Base-by-base conservation (phyloP, 148 eudicot species). In the Amaranthus hypochondriacus region DNA sequence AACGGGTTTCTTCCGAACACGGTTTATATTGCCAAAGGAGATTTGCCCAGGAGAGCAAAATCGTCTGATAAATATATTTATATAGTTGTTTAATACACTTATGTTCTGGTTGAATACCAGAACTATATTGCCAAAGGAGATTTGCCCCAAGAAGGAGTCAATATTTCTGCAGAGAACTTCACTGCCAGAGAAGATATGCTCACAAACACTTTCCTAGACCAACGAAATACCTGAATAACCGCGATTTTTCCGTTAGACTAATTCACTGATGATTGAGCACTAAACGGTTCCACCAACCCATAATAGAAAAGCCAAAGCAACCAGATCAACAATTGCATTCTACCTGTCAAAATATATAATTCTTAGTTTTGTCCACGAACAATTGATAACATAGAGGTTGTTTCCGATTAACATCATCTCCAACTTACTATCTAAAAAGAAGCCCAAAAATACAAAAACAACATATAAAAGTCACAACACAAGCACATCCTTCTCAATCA, bases 11-110 rank as follows among this genome's bases (percentile, higher is more conserved):
- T 55, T 65, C 73, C 21, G 48, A 76, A 54, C 75, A 73, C 78
- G 70, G 42, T 54, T 57, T 47, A 43, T 59, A 67, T 62, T 85
- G 94, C 98, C 94, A 90, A 88, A 86, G 87, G 89, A 90, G 88
- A 86, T 84, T 87, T 90, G 81, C 87, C 91, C 89, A 44, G 44
- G 67, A 68, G 78, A 85, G 83, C 75, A 51, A 73, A 80, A 82
- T 71, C 68, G 62, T 76, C 49, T 48, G 58, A 44, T 52, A 62
- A 8, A 47, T 44, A 53, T 56, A 21, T 15, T 56, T 83, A 59
- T 68, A 62, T 62, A 74, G 64, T 43, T 47, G 44, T 51, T 51
- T 55, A 73, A 46, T 66, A 67, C 47, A 82, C 43, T 5, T 50
- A 56, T 62, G 21, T 47, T 53, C 68, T 51, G 72, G 75, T 70